Percentiles rank a stretch among this genome's conserved stretches.
Evolutionary conservation across 2,329 filamentous ascomycete species (phyloP).

Genomic region (Aspergillus ibericus): DNA sequence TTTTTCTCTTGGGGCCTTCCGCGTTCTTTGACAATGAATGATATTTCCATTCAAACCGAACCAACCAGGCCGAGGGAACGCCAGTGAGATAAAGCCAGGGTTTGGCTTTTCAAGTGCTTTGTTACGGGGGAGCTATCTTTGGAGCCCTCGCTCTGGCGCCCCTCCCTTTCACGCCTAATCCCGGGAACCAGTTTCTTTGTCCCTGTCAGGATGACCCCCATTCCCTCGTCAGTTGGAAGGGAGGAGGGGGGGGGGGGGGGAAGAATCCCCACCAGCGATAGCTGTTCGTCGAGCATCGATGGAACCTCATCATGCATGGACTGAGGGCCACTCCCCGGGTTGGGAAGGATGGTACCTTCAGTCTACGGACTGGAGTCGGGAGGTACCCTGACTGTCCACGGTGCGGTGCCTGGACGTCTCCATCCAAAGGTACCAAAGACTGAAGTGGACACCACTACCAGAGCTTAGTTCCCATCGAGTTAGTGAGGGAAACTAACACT

Average conservation of each 20-base stretch:
- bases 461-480: neutral
- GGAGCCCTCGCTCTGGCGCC: conserved; percentile 7
- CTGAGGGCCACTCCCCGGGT: neutral
- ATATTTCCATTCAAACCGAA: conserved; percentile 21
- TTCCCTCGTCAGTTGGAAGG: neutral
- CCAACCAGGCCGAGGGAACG: conserved; percentile 20
- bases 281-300: neutral
- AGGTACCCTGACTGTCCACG: neutral
- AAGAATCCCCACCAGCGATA: neutral
- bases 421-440: neutral
- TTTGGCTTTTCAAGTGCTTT: conserved; percentile 22
- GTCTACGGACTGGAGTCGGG: neutral
- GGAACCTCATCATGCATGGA: conserved; percentile 2
- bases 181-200: conserved; percentile 7
- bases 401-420: neutral
- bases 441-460: neutral
- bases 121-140: conserved; percentile 20
- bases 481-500: too few relatives aligned
- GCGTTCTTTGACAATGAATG: conserved; percentile 24
- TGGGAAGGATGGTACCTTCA: neutral
- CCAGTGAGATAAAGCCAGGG: conserved; percentile 17
- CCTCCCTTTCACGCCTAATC: conserved; percentile 8
- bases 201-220: conserved; percentile 9
- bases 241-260: too few relatives aligned
- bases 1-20: conserved; percentile 9